Evolutionary conservation across 2,329 filamentous ascomycete species (phyloP).

Genomic region (Meredithiella fracta): DNA sequence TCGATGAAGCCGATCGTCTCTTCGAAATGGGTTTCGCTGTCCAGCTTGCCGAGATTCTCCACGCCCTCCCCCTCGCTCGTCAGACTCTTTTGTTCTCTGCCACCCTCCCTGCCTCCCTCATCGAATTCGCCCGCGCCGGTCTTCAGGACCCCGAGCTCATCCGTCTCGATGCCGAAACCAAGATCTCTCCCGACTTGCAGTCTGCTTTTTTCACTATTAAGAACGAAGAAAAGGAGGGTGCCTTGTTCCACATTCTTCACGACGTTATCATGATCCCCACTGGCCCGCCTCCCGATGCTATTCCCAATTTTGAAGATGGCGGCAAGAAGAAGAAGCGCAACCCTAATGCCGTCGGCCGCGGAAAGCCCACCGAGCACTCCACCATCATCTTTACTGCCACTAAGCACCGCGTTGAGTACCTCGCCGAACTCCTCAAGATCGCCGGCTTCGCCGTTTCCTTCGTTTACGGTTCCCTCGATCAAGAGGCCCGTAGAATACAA

Average conservation of each 20-base stretch:
- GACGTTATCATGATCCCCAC: slow-evolving; percentile 84
- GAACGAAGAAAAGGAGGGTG: slow-evolving; percentile 82
- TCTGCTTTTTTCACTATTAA: slow-evolving; percentile 92
- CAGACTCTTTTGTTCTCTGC: slow-evolving; percentile 93
- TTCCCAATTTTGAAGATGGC: slow-evolving; percentile 28
- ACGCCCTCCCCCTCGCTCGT: slow-evolving; percentile 65
- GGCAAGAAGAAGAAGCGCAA: slow-evolving; percentile 58
- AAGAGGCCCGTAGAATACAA: slow-evolving; percentile 80
- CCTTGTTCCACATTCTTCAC: slow-evolving; percentile 72
- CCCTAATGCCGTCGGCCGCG: slow-evolving; percentile 36
- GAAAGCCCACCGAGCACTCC: slow-evolving; percentile 72
- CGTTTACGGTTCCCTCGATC: slow-evolving; percentile 86
- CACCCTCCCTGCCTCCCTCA: slow-evolving; percentile 80
- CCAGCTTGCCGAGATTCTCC: slow-evolving; percentile 82
- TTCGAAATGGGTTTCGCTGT: slow-evolving; percentile 98
- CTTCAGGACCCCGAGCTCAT: slow-evolving; percentile 83
- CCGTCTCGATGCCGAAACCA: slow-evolving; percentile 82
- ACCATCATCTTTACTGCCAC: slow-evolving; percentile 92
- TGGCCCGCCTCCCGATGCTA: slow-evolving; percentile 39
- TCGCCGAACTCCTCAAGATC: slow-evolving; percentile 60
- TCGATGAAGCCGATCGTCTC: slow-evolving; percentile 89
- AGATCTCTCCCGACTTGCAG: slow-evolving; percentile 89
- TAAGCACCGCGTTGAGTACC: slow-evolving; percentile 93
- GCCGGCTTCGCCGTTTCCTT: slow-evolving; percentile 84
- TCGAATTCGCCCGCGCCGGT: slow-evolving; percentile 89